Percentiles rank a stretch among this genome's conserved stretches.
Conservation (phyloP, 1,139 yeast genomes). For the Pichia sp. region DNA sequence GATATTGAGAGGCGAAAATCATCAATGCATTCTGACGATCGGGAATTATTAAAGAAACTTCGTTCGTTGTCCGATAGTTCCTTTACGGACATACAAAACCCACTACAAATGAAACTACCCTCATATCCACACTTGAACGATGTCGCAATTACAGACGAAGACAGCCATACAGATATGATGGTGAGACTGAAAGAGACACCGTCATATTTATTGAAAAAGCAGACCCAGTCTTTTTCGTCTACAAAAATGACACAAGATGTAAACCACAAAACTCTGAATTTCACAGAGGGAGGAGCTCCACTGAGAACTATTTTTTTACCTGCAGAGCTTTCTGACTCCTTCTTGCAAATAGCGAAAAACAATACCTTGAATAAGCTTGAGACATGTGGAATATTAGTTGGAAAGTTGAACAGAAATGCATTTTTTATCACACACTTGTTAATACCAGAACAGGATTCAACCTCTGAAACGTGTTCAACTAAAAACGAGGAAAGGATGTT, state of each 20-base stretch:
- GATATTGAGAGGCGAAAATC: conserved; percentile 16
- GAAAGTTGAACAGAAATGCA: conserved; percentile 51
- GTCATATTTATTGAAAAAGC: not conserved
- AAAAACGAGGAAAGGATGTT: conserved; percentile 52
- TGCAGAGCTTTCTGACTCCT: conserved; percentile 36
- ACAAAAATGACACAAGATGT: conserved; percentile 16
- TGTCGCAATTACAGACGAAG: conserved; percentile 19
- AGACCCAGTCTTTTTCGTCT: not conserved
- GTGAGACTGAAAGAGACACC: not conserved
- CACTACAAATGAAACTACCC: conserved; percentile 1
- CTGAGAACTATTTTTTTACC: conserved; percentile 50
- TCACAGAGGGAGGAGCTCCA: conserved; percentile 51
- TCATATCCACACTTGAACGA: conserved; percentile 18
- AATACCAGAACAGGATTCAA: conserved; percentile 56
- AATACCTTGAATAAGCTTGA: conserved; percentile 50
- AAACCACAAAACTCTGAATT: conserved; percentile 38
- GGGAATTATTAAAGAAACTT: conserved; percentile 21
- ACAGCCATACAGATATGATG: not conserved
- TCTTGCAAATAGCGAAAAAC: conserved; percentile 40
- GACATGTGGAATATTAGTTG: conserved; percentile 62
- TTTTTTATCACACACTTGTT: conserved; percentile 54
- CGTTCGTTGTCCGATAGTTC: conserved; percentile 24
- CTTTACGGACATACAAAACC: not conserved
- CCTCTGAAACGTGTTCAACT: conserved; percentile 55
- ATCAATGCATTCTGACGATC: conserved; percentile 19